Percentiles rank a stretch among this genome's conserved stretches.
These are phyloP conservation scores for Nothophytophthora sp. DNA, from an alignment of 352 stramenopile genomes.

Conservation along the genomic window DNA sequence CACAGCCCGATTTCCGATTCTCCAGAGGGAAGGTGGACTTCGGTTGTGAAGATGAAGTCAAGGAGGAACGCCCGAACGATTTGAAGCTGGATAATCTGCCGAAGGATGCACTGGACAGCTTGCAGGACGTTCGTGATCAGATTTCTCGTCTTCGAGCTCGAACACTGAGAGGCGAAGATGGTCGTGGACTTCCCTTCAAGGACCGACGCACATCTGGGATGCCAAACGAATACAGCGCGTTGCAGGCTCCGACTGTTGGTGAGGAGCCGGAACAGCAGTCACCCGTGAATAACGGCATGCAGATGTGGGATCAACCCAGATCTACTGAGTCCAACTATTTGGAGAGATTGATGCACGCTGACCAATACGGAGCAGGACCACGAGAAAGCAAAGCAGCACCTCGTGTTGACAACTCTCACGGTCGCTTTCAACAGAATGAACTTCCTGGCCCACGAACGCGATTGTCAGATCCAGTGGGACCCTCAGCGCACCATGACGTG, in stretches of 20 bases:
- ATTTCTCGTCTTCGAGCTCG: conserved; percentile 24
- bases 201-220: neutral
- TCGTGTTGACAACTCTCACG: neutral
- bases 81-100: neutral
- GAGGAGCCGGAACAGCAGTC: conserved; percentile 8
- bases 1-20: conserved; percentile 1
- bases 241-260: neutral
- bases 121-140: conserved; percentile 25
- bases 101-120: conserved; percentile 24
- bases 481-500: no score
- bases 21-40: no score
- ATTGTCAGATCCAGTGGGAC: neutral
- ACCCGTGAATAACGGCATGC: neutral
- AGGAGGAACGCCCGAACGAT: neutral
- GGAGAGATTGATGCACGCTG: conserved; percentile 12
- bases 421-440: neutral
- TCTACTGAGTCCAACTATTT: conserved; percentile 10
- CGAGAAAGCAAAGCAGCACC: conserved; percentile 1
- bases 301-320: conserved; percentile 1
- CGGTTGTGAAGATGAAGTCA: conserved; percentile 8
- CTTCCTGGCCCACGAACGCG: neutral
- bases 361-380: conserved; percentile 11
- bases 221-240: neutral
- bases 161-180: conserved; percentile 14
- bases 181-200: neutral